phyloP scores from a whole-genome alignment of 164 flowering plant genomes.

The Chimonanthus salicifolius region DNA sequence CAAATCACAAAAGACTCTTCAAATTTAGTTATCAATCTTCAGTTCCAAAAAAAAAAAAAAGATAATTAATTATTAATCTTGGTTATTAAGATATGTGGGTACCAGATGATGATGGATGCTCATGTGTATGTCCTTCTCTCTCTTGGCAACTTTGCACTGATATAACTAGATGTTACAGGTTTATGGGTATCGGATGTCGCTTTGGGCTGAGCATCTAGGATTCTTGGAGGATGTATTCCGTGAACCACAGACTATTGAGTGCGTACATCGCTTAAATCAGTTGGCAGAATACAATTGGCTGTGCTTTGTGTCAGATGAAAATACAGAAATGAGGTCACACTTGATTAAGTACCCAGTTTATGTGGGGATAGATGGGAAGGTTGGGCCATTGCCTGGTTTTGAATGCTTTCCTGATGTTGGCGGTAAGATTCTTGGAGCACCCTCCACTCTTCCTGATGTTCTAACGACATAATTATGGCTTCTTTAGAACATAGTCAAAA shows the following conservation, averaged over 20 bases:
- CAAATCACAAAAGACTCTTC: background rate
- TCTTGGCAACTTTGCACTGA: background rate
- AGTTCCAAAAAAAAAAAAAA: background rate
- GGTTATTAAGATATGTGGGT: background rate
- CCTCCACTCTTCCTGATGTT: slow-evolving; percentile 66
- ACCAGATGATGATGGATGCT: background rate
- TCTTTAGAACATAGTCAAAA: background rate
- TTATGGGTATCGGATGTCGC: slow-evolving; percentile 74
- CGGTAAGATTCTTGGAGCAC: slow-evolving; percentile 67
- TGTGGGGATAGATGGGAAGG: slow-evolving; percentile 41
- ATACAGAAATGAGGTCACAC: slow-evolving; percentile 47
- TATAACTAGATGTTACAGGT: slow-evolving; percentile 33
- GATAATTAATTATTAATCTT: background rate
- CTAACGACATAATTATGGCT: slow-evolving; percentile 43
- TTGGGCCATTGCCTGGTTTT: slow-evolving; percentile 41
- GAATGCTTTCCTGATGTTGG: slow-evolving; percentile 81
- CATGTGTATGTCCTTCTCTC: background rate
- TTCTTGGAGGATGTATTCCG: slow-evolving; percentile 36
- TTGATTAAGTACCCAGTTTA: slow-evolving; percentile 56
- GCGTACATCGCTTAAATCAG: slow-evolving; percentile 42
- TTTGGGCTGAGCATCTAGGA: slow-evolving; percentile 72
- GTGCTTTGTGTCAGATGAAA: slow-evolving; percentile 28
- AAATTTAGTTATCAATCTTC: background rate
- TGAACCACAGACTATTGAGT: slow-evolving; percentile 39
- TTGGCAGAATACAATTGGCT: slow-evolving; percentile 52